Base-by-base conservation (phyloP, 177 flowering plant species). In the Vitis hybrid region DNA sequence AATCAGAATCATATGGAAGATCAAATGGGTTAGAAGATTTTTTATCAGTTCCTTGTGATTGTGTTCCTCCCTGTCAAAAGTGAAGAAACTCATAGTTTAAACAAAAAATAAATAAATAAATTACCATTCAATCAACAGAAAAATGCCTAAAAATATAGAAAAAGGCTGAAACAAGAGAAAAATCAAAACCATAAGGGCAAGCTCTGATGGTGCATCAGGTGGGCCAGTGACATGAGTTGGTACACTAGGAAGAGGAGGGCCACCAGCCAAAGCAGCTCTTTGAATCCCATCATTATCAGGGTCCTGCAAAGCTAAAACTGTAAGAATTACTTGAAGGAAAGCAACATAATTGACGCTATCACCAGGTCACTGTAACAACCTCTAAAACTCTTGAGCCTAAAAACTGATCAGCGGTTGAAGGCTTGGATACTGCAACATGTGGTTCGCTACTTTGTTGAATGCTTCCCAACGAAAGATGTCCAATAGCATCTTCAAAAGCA, bases 21-120 rank as follows among this genome's bases (percentile, higher is more conserved):
- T 94, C 98, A 81, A 94, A 94, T 70, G 98, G 98, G 70, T 94
- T 94, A 50, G 76, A 73, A 60, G 97, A 83, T 68, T 84, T 92
- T 56, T 18, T 68, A 18, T 77, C 83, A 68, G 68, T 59, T 56
- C 69, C 73, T 78, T 74, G 72, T 19, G 78, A 48, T n/a, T 54
- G 72, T 49, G 54, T 54, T 34, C 80, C 84, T 67, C 65, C 87
- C 98, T 93, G 81, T 20, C 13, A 57, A 65, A 71, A 10, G 50
- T n/a, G 26, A 58, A 61, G 9, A 61, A 49, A 22, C 55, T 52
- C 29, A 10, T 51, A 50, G 31, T 2, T 1, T 31, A 65, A n/a
- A 62, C 9, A 4, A 19, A 31, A 14, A 50, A 65, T 11, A 51
- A 56, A 57, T 2, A 19, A 5, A 54, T 10, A 45, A 45, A 39